These are phyloP conservation scores for Mrakia blollopis DNA, from an alignment of 768 basidiomycete genomes.

Conservation along the genomic window DNA sequence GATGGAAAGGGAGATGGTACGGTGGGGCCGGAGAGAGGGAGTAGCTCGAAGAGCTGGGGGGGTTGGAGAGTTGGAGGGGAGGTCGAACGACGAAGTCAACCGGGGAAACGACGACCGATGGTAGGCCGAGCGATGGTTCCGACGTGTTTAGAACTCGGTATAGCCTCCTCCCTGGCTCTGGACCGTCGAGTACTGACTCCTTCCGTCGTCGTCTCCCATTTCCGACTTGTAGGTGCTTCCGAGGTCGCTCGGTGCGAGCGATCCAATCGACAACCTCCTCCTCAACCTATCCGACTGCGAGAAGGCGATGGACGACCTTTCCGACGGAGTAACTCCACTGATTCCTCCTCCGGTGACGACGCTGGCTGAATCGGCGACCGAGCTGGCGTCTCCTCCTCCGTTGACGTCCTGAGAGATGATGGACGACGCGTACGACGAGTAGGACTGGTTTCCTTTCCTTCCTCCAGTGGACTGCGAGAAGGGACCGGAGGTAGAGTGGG, in stretches of 20 bases:
- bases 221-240: constrained; percentile 41
- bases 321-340: constrained; percentile 21
- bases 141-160: constrained; percentile 25
- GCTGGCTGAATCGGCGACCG: constrained; percentile 56
- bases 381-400: constrained; percentile 41
- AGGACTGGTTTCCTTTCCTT: constrained; percentile 27
- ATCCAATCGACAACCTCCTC: constrained; percentile 36
- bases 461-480: constrained; percentile 50
- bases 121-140: neutral
- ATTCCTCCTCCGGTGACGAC: constrained; percentile 50
- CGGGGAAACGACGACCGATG: neutral
- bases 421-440: constrained; percentile 43
- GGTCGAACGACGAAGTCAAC: neutral
- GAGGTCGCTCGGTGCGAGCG: constrained; percentile 40
- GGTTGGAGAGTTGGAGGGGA: neutral
- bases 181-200: constrained; percentile 37
- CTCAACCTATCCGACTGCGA: constrained; percentile 85
- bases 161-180: constrained; percentile 41
- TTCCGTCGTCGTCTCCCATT: constrained; percentile 41
- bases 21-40: neutral
- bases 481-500: constrained; percentile 44
- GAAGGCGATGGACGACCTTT: constrained; percentile 58
- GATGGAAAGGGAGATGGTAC: neutral
- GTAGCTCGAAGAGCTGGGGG: neutral
- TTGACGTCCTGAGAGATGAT: constrained; percentile 84